A percentile compares a stretch with the other conserved stretches of the same genome.
These are phyloP conservation scores for Backusella luteola DNA, from an alignment of 192 early-diverging fungal genomes.

Conservation along the genomic window DNA sequence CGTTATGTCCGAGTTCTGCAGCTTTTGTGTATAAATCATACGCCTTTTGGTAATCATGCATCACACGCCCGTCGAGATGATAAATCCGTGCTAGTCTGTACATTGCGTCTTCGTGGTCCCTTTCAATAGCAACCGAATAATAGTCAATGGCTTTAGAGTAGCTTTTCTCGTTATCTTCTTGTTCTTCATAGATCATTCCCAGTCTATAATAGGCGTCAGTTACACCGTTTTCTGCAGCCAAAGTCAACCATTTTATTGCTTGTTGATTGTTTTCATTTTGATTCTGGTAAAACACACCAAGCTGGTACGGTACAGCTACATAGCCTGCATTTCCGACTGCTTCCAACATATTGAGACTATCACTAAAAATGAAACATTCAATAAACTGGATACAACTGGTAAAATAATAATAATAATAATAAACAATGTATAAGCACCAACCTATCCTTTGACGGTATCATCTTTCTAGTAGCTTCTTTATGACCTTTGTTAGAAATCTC, in stretches of 20 bases:
- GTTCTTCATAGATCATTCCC: neutral
- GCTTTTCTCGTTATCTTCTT: neutral
- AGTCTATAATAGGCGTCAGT: neutral
- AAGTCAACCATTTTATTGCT: neutral
- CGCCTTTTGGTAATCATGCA: neutral
- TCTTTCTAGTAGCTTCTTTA: neutral
- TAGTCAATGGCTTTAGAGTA: neutral
- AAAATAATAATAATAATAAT: neutral
- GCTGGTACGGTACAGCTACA: neutral
- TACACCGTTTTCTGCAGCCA: neutral
- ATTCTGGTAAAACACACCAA: neutral
- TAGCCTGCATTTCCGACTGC: neutral
- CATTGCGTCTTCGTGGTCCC: neutral
- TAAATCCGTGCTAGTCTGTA: neutral
- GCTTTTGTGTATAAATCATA: neutral
- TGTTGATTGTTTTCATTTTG: too few relatives aligned
- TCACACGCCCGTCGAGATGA: neutral
- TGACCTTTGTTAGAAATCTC: neutral
- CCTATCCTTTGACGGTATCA: neutral
- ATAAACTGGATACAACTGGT: neutral
- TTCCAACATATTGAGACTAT: neutral
- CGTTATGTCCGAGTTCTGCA: neutral
- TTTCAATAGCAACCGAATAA: neutral
- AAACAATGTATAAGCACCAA: neutral
- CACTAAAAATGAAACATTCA: neutral